Evolutionary conservation across 257 asterid species (phyloP), one percentile per base, ranked within the genome.

Genomic region (Galeopsis tetrahit): DNA sequence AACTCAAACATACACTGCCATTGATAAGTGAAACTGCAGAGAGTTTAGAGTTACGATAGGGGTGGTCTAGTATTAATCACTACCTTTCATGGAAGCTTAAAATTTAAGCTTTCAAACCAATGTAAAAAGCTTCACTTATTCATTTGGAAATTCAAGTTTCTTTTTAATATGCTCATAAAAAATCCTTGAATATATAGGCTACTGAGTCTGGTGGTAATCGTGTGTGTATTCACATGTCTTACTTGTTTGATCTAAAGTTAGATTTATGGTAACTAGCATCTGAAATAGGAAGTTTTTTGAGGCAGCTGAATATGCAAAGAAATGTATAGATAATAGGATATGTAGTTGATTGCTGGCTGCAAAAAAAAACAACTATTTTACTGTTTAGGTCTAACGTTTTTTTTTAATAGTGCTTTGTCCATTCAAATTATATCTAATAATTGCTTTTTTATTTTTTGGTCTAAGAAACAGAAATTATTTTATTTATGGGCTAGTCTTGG

Each of bases 131-230:
- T 39, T 46, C 64, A 51, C 63, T 6, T 36, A 1, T 14, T 44
- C 69, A 59, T 33, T 13, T 60, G 34, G 52, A 6, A 46, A 46
- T 6, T 49, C 52, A 70, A 51, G 57, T 63, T 72, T 13, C 60
- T 43, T 70, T 5, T 35, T n/a, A 58, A 33, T 58, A 17, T 48
- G 3, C 58, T 21, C 17, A 40, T 46, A 31, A 68, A 57, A 28
- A 31, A 35, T 63, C 58, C 40, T 2, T 43, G 6, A 31, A 39
- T 4, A 42, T 53, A 3, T 1, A 48, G 53, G 53, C 15, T 72
- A 49, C 55, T 35, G 53, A 46, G 28, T 70, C 9, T 33, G 39
- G 31, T 57, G 64, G 42, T n/a, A 13, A 69, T 70, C 43, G 39
- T 13, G 36, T 57, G 59, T 60, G 62, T 6, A 51, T 61, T 71